These are phyloP conservation scores for Sarocladium oryzae DNA, from an alignment of 2,329 filamentous ascomycete genomes.

Conservation along the genomic window DNA sequence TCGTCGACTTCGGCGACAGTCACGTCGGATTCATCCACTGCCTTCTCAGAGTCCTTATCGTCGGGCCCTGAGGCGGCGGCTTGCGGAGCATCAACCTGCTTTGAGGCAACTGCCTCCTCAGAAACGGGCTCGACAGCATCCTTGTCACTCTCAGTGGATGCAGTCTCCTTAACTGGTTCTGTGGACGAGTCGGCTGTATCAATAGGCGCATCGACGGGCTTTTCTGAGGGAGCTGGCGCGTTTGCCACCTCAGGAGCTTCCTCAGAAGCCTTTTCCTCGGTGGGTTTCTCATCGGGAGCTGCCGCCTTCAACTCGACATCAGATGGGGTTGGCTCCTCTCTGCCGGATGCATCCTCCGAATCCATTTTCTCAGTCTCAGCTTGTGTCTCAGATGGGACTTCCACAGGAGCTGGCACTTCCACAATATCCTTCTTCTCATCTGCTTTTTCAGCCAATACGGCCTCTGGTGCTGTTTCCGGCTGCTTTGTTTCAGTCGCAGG, in stretches of 20 bases:
- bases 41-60: slow-evolving; percentile 10
- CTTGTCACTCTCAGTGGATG: neutral
- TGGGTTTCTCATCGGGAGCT: neutral
- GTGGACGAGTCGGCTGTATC: neutral
- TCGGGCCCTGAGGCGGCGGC: slow-evolving; percentile 4
- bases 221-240: neutral
- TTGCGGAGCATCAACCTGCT: neutral
- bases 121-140: neutral
- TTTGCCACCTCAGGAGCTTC: neutral
- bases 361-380: no score
- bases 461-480: no score
- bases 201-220: no score
- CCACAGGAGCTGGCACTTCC: no score
- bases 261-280: neutral
- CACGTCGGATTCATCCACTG: slow-evolving; percentile 15
- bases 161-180: neutral
- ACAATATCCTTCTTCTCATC: neutral
- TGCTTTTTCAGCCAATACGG: no score
- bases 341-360: neutral
- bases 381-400: no score
- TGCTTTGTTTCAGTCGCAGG: no score
- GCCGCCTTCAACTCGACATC: neutral
- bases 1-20: slow-evolving; percentile 8
- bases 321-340: neutral
- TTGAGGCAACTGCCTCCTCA: neutral